These are phyloP conservation scores for Lolium multiflorum DNA, from an alignment of 176 grass and related monocot species.

Conservation along the genomic window DNA sequence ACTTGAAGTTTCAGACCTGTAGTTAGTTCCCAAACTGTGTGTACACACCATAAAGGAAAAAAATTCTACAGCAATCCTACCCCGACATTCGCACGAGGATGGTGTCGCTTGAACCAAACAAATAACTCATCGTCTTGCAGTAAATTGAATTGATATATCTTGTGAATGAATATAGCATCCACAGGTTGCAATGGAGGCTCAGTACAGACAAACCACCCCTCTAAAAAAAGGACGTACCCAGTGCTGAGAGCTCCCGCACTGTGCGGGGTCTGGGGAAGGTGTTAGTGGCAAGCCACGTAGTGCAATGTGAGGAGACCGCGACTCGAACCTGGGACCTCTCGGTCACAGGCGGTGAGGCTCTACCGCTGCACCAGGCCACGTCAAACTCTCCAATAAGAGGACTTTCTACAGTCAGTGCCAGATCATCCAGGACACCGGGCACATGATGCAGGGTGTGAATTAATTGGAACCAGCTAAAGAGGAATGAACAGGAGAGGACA, in stretches of 20 bases:
- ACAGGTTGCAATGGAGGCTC: neutral
- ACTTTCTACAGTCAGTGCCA: slow-evolving; percentile 30
- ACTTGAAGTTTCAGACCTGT: slow-evolving; percentile 32
- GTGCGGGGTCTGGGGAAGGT: too few species aligned
- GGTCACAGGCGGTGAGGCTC: too few species aligned
- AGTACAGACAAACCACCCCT: neutral
- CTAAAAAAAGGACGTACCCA: too few species aligned
- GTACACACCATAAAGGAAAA: neutral
- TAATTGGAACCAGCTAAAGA: neutral
- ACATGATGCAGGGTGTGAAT: slow-evolving; percentile 5
- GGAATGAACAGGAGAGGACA: slow-evolving; percentile 33
- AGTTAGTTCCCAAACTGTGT: slow-evolving; percentile 27
- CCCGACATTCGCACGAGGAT: neutral
- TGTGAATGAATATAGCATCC: slow-evolving; percentile 6
- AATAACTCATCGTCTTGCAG: neutral
- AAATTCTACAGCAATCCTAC: neutral
- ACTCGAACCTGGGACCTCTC: too few species aligned
- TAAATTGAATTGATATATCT: neutral
- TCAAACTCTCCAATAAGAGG: slow-evolving; percentile 26
- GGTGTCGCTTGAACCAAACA: slow-evolving; percentile 1
- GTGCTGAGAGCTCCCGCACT: too few species aligned
- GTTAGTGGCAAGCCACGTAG: too few species aligned
- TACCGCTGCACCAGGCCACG: too few species aligned
- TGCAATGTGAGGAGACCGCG: too few species aligned
- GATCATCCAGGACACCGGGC: slow-evolving; percentile 20